Conservation (phyloP, 257 asterid genomes). For the Salvia rosmarinus region DNA sequence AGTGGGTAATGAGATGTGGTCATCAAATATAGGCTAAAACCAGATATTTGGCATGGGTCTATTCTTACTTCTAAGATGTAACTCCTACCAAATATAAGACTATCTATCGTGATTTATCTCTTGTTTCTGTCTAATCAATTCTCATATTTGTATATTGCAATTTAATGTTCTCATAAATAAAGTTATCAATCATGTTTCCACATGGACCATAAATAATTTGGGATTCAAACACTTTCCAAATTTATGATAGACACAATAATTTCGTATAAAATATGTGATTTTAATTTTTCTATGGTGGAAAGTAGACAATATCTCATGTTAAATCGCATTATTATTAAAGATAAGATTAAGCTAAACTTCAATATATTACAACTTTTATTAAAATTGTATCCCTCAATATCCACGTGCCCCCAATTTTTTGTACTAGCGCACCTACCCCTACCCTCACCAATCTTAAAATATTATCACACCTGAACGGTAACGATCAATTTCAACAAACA, state of each 20-base stretch:
- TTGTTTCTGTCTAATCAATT: slow-evolving; percentile 26
- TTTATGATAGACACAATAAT: not conserved
- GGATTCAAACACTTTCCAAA: not conserved
- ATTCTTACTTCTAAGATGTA: not conserved
- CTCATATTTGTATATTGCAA: not conserved
- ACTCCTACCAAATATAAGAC: slow-evolving; percentile 20
- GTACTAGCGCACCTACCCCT: too few relatives aligned
- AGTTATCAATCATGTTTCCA: not conserved
- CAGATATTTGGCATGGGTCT: slow-evolving; percentile 41
- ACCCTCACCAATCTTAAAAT: not conserved
- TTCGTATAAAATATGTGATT: not conserved
- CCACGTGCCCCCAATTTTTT: too few relatives aligned
- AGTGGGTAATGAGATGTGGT: slow-evolving; percentile 12
- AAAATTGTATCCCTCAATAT: too few relatives aligned
- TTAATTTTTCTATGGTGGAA: not conserved
- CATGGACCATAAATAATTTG: slow-evolving; percentile 1
- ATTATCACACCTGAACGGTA: not conserved
- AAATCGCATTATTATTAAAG: too few relatives aligned
- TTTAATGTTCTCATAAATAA: slow-evolving; percentile 1
- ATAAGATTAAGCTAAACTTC: too few relatives aligned
- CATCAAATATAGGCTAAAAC: slow-evolving; percentile 23
- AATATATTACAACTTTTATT: too few relatives aligned
- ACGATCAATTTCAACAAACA: not conserved
- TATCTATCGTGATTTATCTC: not conserved
- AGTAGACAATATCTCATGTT: too few relatives aligned